Evolutionary conservation across 305 asterid genomes (phyloP).

Genomic region (Solanum hybrid): DNA sequence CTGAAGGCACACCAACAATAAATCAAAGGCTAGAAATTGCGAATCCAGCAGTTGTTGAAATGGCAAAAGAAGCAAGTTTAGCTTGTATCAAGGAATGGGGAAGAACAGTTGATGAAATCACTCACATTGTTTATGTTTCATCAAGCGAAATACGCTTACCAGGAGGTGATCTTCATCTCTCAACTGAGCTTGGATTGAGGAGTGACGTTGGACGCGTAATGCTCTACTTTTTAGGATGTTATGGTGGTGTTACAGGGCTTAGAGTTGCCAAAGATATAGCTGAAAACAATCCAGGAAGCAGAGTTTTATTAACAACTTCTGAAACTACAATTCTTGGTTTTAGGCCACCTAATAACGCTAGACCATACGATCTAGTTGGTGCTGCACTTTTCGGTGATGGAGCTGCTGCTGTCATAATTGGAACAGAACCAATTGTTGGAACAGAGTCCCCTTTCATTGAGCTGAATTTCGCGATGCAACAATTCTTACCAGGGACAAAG

Average conservation of each 20-base stretch:
- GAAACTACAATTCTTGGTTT: conserved; percentile 89
- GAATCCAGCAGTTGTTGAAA: conserved; percentile 66
- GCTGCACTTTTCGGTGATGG: conserved; percentile 94
- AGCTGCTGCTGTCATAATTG: conserved; percentile 68
- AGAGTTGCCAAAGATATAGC: conserved; percentile 93
- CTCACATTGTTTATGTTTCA: conserved; percentile 82
- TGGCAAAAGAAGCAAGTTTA: conserved; percentile 74
- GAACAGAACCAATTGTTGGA: conserved; percentile 42
- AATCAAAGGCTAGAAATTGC: conserved; percentile 72
- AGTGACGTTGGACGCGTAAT: conserved; percentile 65
- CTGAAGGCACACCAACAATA: conserved; percentile 80
- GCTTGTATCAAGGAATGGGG: conserved; percentile 64
- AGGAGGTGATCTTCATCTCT: conserved; percentile 89
- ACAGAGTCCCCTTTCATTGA: conserved; percentile 59
- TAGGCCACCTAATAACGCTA: conserved; percentile 63
- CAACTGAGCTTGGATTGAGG: conserved; percentile 53
- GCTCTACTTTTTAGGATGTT: conserved; percentile 89
- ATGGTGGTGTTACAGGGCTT: conserved; percentile 90
- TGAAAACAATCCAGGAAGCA: conserved; percentile 86
- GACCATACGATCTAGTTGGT: conserved; percentile 87
- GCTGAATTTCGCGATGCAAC: conserved; percentile 56
- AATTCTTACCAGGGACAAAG: conserved; percentile 67
- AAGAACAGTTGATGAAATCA: conserved; percentile 52
- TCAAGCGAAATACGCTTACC: conserved; percentile 88
- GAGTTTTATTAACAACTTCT: conserved; percentile 69